Base-by-base conservation (phyloP, 192 early-diverging fungal genomes). In the Oehlia diaphana region DNA sequence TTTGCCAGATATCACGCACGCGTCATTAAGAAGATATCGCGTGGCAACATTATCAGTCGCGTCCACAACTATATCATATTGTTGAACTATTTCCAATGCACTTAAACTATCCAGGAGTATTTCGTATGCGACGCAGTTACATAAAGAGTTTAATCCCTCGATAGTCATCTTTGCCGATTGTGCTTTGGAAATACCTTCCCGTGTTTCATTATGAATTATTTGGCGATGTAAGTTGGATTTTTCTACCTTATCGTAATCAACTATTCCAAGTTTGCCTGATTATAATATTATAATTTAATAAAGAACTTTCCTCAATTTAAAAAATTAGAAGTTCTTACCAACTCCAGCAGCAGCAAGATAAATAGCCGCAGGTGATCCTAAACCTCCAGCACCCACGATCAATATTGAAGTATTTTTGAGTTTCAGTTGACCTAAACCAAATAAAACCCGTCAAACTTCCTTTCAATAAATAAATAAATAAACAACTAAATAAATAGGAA, bases 1-100 rank as follows among this genome's bases (percentile, higher is more conserved):
- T 35, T 96, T 95, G 1, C 87, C 85, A 10, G 89, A 80, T 58
- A 99, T 75, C 14, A 99, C 94, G 82, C 95, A 95, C 3, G 94
- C 94, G 80, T 99, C 98, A 86, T 96, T 99, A 47, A 99, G 80
- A 31, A 99, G 87, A 82, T 99, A 99, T 50, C 96, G 90, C 0
- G 98, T 98, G 2, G 96, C 94, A 3, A 95, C 96, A 85, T 99
- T 99, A 84, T 99, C 98, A 0, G 96, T 94, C 6, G 92, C 92
- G 81, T 99, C 98, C 3, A 99, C 83, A 0, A 99, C 88, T 10
- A 97, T 88, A 79, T 96, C 95, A 79, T 95, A 98, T 84, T 81
- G 69, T 69, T 80, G 63, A 44, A 96, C 88, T 26, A 94, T 89
- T 3, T 90, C 87, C 79, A 92, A 81, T 0, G 96, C 97, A 83